Conservation (phyloP, 2,329 filamentous ascomycete genomes). For the Aureobasidium sp. region DNA sequence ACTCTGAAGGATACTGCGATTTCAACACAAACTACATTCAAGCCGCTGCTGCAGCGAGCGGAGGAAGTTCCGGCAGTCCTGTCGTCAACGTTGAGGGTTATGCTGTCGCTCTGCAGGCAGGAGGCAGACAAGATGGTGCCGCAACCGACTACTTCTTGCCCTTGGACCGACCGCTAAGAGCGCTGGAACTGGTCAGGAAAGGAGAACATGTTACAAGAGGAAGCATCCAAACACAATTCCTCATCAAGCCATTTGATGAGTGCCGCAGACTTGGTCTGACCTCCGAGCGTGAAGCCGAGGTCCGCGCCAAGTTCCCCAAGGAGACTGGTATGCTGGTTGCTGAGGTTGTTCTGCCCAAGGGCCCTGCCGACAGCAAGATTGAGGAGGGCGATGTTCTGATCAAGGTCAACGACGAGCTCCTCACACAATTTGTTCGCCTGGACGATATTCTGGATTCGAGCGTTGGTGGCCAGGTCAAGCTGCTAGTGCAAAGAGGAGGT, state of each 20-base stretch:
- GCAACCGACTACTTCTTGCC: slow-evolving; percentile 97
- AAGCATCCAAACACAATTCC: slow-evolving; percentile 96
- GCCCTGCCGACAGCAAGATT: slow-evolving; percentile 77
- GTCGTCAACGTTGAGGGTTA: slow-evolving; percentile 92
- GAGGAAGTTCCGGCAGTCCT: slow-evolving; percentile 95
- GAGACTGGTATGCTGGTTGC: slow-evolving; percentile 97
- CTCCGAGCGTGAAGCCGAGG: slow-evolving; percentile 75
- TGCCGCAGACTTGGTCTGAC: slow-evolving; percentile 81
- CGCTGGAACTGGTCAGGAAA: slow-evolving; percentile 74
- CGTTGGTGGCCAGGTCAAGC: slow-evolving; percentile 67
- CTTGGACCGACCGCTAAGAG: slow-evolving; percentile 79
- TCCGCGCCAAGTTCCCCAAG: slow-evolving; percentile 75
- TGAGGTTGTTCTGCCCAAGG: slow-evolving; percentile 86
- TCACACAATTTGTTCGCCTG: slow-evolving; percentile 86
- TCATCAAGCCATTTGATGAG: slow-evolving; percentile 95
- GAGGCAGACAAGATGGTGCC: slow-evolving; percentile 85
- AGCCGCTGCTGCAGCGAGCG: slow-evolving; percentile 91
- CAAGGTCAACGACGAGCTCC: slow-evolving; percentile 84
- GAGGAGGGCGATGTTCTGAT: slow-evolving; percentile 91
- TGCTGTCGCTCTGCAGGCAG: slow-evolving; percentile 87
- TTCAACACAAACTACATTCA: slow-evolving; percentile 98
- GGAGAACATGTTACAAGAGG: slow-evolving; percentile 72
- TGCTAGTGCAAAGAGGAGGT: slow-evolving; percentile 82
- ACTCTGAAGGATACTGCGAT: slow-evolving; percentile 95
- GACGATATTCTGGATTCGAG: slow-evolving; percentile 87